These are phyloP conservation scores for Solanum clarkiae DNA, from an alignment of 257 asterid genomes.

Conservation along the genomic window DNA sequence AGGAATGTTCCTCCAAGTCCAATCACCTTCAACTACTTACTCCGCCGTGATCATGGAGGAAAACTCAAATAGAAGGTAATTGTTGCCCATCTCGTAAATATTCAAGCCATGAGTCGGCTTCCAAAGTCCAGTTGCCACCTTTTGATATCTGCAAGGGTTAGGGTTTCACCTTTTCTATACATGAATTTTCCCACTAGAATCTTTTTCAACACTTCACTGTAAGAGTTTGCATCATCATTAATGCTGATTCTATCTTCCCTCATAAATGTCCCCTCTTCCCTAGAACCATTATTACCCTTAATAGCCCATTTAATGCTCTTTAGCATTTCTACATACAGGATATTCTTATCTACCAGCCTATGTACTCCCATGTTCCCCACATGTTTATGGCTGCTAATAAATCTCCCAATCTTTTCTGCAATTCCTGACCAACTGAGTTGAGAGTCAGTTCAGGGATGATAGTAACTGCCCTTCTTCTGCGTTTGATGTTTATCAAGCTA, in stretches of 20 bases:
- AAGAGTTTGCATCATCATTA: not conserved
- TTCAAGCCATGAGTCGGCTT: not conserved
- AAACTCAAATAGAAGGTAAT: too few relatives aligned
- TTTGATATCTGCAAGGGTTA: not conserved
- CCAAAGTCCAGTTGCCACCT: not conserved
- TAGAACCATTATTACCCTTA: not conserved
- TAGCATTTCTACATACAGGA: not conserved
- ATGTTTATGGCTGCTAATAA: too few relatives aligned
- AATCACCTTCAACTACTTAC: not conserved
- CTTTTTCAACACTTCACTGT: not conserved
- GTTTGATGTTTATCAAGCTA: too few relatives aligned
- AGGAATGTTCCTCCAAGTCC: not conserved
- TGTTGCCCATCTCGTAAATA: not conserved
- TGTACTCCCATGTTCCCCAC: not conserved
- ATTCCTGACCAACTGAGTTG: not conserved
- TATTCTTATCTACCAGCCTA: not conserved
- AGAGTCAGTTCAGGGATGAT: not conserved
- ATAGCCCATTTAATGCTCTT: not conserved
- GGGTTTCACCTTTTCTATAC: not conserved
- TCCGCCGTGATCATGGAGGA: not conserved
- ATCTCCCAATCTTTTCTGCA: not conserved
- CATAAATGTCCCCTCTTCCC: not conserved
- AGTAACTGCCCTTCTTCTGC: not conserved
- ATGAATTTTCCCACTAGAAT: not conserved
- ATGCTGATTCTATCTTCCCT: not conserved